Evolutionary conservation across 2,329 filamentous ascomycete genomes (phyloP).

Genomic region (Botrytis deweyae): DNA sequence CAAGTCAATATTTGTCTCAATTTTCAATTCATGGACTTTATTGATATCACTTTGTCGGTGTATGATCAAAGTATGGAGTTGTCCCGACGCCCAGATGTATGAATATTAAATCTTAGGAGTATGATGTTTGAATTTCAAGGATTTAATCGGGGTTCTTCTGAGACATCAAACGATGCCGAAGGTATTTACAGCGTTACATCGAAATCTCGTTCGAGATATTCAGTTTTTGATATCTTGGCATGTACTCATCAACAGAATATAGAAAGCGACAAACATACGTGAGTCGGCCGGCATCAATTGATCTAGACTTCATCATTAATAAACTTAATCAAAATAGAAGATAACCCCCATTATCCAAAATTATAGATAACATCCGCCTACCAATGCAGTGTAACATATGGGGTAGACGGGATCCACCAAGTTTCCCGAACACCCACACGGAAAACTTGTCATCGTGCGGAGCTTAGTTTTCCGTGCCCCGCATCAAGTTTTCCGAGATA

Average conservation of each 20-base stretch:
- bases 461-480: neutral
- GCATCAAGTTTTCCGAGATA: constrained; percentile 1
- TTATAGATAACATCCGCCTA: neutral
- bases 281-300: neutral
- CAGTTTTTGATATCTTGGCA: neutral
- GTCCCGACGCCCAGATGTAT: neutral
- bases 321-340: neutral
- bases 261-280: neutral
- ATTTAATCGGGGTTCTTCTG: neutral
- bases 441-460: neutral
- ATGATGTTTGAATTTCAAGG: neutral
- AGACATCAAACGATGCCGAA: neutral
- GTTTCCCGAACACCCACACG: neutral
- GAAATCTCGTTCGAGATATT: no score
- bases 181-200: neutral
- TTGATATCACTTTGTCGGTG: neutral
- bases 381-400: neutral
- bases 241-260: neutral
- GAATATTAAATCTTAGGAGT: neutral
- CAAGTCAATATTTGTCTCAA: no score
- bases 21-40: neutral
- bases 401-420: neutral
- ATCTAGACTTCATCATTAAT: neutral
- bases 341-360: neutral
- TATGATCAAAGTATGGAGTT: neutral